Base-by-base conservation (phyloP, 164 flowering plant species). In the Macadamia tetraphylla region DNA sequence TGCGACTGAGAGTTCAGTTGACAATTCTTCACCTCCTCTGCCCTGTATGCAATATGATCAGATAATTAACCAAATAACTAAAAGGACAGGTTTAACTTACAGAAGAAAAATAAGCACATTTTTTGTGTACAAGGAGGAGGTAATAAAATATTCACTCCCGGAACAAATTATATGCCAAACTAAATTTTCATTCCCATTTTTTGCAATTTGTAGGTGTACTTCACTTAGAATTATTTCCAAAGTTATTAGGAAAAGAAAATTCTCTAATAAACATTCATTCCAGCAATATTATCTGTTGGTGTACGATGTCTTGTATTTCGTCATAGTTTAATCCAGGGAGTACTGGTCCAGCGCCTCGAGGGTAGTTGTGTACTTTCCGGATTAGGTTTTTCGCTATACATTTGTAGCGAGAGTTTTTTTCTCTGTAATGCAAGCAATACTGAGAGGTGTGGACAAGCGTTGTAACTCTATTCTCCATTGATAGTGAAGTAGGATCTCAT, bases 1-100 rank as follows among this genome's bases (percentile, higher is more conserved):
- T 62, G 92, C 85, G 63, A 72, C 70, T 55, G 98, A 87, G 58
- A 95, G 91, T 74, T 95, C 98, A 17, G 83, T 49, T 43, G 98
- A 87, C 71, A 92, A 73, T 67, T 86, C 98, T 62, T 95, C 99
- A 68, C 97, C 97, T 29, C 98, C 99, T 81, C 96, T 92, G 13
- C 97, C 93, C 99, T 94, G 81, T 61, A 63, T 23, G 63, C 57
- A 53, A 48, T 13, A 32, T 35, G 42, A 49, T n/a, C 66, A 71
- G 23, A 46, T 18, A 17, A 67, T 62, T 43, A 29, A 68, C n/a
- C 23, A 31, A 56, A 15, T 56, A 14, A 48, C 23, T 60, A 18
- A 32, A 57, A 9, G n/a, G 15, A 14, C 57, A 35, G 6, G 6
- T 61, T 61, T 29, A 8, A 57, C 18, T 29, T 57, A 23, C 59